Conservation (phyloP, 2,329 filamentous ascomycete genomes). For the Calonectria multiphialidica region DNA sequence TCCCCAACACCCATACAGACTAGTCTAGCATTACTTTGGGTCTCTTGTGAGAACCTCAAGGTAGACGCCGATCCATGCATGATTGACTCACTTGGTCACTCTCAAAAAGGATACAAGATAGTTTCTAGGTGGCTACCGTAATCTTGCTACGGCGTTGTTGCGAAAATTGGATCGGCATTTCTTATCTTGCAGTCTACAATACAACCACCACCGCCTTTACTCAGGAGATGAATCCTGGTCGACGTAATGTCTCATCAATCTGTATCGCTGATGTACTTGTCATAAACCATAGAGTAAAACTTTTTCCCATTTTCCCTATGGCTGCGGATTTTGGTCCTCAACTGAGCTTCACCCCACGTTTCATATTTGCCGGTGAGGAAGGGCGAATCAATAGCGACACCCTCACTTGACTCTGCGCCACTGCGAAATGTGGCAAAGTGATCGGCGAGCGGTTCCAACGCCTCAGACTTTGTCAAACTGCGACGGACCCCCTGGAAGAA, state of each 20-base stretch:
- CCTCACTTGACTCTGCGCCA: constrained; percentile 50
- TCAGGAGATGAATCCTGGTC: neutral
- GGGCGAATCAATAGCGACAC: constrained; percentile 57
- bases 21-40: too few relatives aligned
- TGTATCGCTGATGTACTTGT: constrained; percentile 58
- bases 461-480: constrained; percentile 58
- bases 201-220: too few relatives aligned
- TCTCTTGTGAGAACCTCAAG: too few relatives aligned
- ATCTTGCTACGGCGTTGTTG: too few relatives aligned
- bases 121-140: too few relatives aligned
- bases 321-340: constrained; percentile 66
- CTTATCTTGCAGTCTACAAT: neutral
- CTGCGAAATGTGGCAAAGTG: constrained; percentile 49
- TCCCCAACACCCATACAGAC: neutral
- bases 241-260: neutral
- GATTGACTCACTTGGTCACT: too few relatives aligned
- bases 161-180: too few relatives aligned
- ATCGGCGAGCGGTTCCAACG: constrained; percentile 50
- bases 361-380: constrained; percentile 63
- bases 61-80: too few relatives aligned
- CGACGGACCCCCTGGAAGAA: constrained; percentile 64
- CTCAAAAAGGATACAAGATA: too few relatives aligned
- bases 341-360: constrained; percentile 67
- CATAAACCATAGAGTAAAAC: constrained; percentile 62
- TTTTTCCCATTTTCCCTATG: constrained; percentile 60